Percentiles rank a stretch among this genome's conserved stretches.
Conservation (phyloP, 1,284 basidiomycete species). For the Cryptococcus jaspeensis region DNA sequence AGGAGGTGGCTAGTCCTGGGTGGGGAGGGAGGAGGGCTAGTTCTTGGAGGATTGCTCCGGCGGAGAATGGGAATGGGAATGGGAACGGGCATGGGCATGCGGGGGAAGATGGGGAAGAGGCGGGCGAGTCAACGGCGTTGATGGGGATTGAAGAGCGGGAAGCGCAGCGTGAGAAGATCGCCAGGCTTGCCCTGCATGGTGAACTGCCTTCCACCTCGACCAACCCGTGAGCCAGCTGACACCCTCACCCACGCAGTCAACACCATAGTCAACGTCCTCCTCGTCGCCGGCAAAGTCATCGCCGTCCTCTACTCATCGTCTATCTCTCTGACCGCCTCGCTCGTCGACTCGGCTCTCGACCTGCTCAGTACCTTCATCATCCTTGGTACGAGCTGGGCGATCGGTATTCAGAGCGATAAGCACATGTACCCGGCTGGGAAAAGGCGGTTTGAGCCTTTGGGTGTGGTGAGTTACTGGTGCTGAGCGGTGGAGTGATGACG, state of each 20-base stretch:
- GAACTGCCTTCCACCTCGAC: conserved; percentile 8
- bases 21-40: conserved; percentile 5
- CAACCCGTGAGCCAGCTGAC: background rate
- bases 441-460: conserved; percentile 55
- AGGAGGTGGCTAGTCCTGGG: conserved; percentile 10
- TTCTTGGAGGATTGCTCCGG: conserved; percentile 26
- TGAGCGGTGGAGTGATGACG: background rate
- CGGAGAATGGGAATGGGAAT: conserved; percentile 13
- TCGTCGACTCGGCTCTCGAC: conserved; percentile 59
- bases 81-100: background rate
- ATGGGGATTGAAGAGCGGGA: conserved; percentile 24
- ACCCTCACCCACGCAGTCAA: conserved; percentile 35
- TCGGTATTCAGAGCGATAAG: conserved; percentile 43
- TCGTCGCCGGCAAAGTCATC: conserved; percentile 55
- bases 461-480: conserved; percentile 36
- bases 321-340: conserved; percentile 58
- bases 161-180: conserved; percentile 39
- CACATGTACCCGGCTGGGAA: conserved; percentile 57
- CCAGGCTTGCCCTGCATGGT: conserved; percentile 45
- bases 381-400: conserved; percentile 47
- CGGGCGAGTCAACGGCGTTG: conserved; percentile 28
- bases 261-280: conserved; percentile 54
- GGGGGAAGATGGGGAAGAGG: conserved; percentile 18
- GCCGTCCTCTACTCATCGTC: conserved; percentile 58
- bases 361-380: conserved; percentile 57